Evolutionary conservation across 306 rosid genomes (phyloP), one percentile per base, ranked within the genome.

Genomic region (Cicer arietinum): DNA sequence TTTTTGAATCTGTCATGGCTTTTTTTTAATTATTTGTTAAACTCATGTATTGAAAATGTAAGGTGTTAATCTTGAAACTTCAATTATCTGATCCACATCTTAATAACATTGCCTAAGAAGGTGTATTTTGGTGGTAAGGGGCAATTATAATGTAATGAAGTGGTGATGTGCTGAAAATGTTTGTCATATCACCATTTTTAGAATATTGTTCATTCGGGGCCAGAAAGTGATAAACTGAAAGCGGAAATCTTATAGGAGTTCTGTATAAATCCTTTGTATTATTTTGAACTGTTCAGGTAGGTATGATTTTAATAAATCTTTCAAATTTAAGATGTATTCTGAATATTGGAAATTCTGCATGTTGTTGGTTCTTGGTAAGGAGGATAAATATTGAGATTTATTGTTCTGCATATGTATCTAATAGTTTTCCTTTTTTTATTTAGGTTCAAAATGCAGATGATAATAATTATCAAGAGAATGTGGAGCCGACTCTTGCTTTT

Each of bases 401-500:
- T 65, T 74, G 37, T 67, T 74, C 46, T 62, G 30, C 51, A 7
- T 10, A 6, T 63, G 62, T 62, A 56, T 79, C 80, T 73, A 52
- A 78, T 54, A 22, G n/a, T 75, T 82, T 68, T 80, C 60, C 39
- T 67, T 67, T 67, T 67, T 84, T 83, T 79, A 67, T 77, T 82
- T 86, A 94, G 98, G 97, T 94, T 82, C 98, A 94, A 80, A 94
- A 94, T 87, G 98, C 98, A 45, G 98, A 94, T 76, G 98, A 94
- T 82, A 94, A 94, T 84, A 80, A 69, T 81, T 94, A 94, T 76
- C 85, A 89, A 41, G 89, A 83, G 77, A 86, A 81, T 68, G 89
- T 86, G 71, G 92, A 94, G 78, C 98, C 98, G 44, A 90, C 98
- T 66, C 81, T 94, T 40, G 88, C 90, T 50, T 94, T 94, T 82